These are phyloP conservation scores for Alternaria arbusti DNA, from an alignment of 2,329 filamentous ascomycete genomes.

Conservation along the genomic window DNA sequence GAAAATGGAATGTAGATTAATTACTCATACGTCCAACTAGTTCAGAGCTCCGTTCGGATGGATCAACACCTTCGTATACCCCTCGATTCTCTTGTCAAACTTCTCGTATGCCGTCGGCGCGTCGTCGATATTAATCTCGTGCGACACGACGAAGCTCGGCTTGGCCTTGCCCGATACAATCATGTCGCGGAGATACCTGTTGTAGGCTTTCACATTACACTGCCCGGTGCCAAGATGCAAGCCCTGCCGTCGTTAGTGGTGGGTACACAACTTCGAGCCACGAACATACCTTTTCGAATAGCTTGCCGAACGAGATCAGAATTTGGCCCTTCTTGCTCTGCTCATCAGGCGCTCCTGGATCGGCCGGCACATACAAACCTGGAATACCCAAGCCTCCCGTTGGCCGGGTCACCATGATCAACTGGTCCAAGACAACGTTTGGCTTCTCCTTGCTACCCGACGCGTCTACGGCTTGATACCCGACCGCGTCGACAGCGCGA, in stretches of 20 bases:
- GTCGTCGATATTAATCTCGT: constrained; percentile 68
- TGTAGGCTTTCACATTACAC: constrained; percentile 73
- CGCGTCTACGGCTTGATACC: constrained; percentile 65
- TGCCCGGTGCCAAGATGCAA: constrained; percentile 67
- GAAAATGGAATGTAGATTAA: not conserved
- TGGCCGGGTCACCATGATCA: constrained; percentile 67
- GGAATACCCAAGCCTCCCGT: constrained; percentile 69
- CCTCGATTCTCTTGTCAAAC: constrained; percentile 70
- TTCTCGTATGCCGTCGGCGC: constrained; percentile 68
- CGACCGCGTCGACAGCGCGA: constrained; percentile 69
- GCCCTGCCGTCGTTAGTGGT: constrained; percentile 51
- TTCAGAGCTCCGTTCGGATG: constrained; percentile 64
- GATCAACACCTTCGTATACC: constrained; percentile 72
- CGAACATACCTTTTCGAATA: constrained; percentile 67
- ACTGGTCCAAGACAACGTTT: constrained; percentile 68
- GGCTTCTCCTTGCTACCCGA: constrained; percentile 65
- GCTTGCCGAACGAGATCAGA: constrained; percentile 68
- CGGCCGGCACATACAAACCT: constrained; percentile 60
- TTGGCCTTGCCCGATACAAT: constrained; percentile 70
- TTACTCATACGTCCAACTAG: constrained; percentile 17
- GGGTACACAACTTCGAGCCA: not conserved
- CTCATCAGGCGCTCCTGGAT: constrained; percentile 68
- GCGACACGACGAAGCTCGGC: constrained; percentile 70
- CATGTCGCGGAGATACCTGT: constrained; percentile 69
- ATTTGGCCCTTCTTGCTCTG: constrained; percentile 69